Evolutionary conservation across 345 rosid genomes (phyloP), one percentile per base, ranked within the genome.

Genomic region (Boechera retrofracta): DNA sequence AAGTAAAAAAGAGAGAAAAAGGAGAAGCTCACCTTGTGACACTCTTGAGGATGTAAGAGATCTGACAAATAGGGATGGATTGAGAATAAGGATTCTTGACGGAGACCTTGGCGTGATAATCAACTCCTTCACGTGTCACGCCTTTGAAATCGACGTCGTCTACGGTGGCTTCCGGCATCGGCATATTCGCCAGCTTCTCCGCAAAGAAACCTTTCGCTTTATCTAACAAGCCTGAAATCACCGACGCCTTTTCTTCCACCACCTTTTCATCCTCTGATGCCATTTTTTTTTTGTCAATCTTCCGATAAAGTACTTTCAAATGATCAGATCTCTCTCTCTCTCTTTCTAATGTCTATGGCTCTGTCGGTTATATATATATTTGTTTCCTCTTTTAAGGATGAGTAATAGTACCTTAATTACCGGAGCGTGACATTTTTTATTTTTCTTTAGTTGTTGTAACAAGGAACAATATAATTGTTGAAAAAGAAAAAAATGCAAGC

Each of bases 31-130:
- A 85, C 98, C 91, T 89, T 82, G 84, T 84, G 54, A 59, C 86
- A 76, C 97, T 88, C 70, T 89, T 92, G 89, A 95, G 84, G 31
- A 77, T 51, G 82, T 81, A 95, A 55, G 88, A 77, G 86, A 92
- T 88, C 86, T 91, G 89, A 66, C 97, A 89, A 64, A 95, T 87
- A 65, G 99, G 99, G 53, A 95, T 36, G 5, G 97, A 16, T 60
- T 79, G 83, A 28, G 80, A 28, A 35, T 95, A 92, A 32, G 99
- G 99, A 63, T 92, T 95, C 60, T 71, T 81, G 41, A 91, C 89
- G 15, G 91, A 72, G 77, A 95, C 85, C 75, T 92, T 81, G 1
- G 99, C 97, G 2, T 29, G 68, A 71, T 89, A 95, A 52, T 87
- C 91, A 12, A 86, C 72, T 44, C 84, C 81, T 79, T 84, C 85